Evolutionary conservation across 805 yeast genomes (phyloP), one percentile per base, ranked within the genome.

Genomic region (Candida boidinii): DNA sequence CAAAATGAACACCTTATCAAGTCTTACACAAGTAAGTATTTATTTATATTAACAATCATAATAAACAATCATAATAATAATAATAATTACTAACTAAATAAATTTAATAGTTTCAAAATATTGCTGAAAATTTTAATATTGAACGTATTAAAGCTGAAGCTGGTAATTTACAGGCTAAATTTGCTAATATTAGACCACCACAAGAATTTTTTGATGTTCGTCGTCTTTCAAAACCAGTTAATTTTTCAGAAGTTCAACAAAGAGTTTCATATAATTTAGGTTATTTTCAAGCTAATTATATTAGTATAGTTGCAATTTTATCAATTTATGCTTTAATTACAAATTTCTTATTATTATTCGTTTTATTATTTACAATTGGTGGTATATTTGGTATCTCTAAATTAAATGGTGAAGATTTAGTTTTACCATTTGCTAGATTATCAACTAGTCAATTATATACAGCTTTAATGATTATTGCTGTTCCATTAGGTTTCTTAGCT

Each of bases 161-260:
- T 16, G 61, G 58, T 20, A 46, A 76, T 3, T 45, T 90, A 31
- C 85, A 80, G 51, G 50, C 68, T 24, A 73, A 78, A 41, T 64
- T 87, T 40, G 60, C 92, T 30, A 73, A 82, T 48, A 58, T 92
- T 39, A 79, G 83, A 52, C 85, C 96, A 23, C 88, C 94, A 26
- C 92, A 81, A 58, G 98, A 92, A 56, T 92, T 92, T 54, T 85
- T 92, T 52, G 96, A 92, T 55, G 60, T 83, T 51, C 82, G 87
- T 58, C 79, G 95, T 54, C 58, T 92, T 40, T 82, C 95, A 23
- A 87, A 86, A 56, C 99, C 99, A 15, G 76, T 73, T 34, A 87
- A 86, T 58, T 81, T 87, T 56, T 77, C 81, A 30, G 98, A 92
- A 45, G 66, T 83, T 31, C 98, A 92, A 62, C 74, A 83, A 46